phyloP scores from a whole-genome alignment of 495 filamentous ascomycete species.

The Penicillium canescens region DNA sequence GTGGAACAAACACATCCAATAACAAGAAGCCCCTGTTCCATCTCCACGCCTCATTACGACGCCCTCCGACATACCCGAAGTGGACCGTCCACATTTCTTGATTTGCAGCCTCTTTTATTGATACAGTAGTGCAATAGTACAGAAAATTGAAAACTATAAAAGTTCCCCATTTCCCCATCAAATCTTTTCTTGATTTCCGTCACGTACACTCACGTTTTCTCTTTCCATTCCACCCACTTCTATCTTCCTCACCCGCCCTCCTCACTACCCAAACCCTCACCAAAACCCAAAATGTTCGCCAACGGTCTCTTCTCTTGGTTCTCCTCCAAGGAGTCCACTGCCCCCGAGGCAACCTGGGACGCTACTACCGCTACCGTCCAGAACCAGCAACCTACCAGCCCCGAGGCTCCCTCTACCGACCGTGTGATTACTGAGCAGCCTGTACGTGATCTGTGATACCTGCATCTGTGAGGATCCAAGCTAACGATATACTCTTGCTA shows the following conservation, averaged over 20 bases:
- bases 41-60: too few species aligned
- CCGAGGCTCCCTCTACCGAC: conserved; percentile 28
- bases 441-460: conserved; percentile 19
- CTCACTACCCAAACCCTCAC: background rate
- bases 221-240: background rate
- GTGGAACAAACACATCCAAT: background rate
- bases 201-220: too few species aligned
- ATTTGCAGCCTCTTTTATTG: too few species aligned
- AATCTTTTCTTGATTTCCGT: background rate
- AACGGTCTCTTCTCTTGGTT: conserved; percentile 32
- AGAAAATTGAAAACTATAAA: background rate
- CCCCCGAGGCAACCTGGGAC: conserved; percentile 29
- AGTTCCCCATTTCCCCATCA: background rate
- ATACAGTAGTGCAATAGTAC: too few species aligned
- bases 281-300: conserved; percentile 35
- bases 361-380: conserved; percentile 35
- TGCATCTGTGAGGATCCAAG: background rate
- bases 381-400: conserved; percentile 35
- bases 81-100: too few species aligned
- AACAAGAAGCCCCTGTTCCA: too few species aligned
- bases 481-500: conserved; percentile 9
- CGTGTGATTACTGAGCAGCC: conserved; percentile 37
- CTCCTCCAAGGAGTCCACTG: conserved; percentile 34
- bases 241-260: background rate
- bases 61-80: too few species aligned